These are phyloP conservation scores for Nymphaea colorata DNA, from an alignment of 164 flowering plant species.

Conservation along the genomic window DNA sequence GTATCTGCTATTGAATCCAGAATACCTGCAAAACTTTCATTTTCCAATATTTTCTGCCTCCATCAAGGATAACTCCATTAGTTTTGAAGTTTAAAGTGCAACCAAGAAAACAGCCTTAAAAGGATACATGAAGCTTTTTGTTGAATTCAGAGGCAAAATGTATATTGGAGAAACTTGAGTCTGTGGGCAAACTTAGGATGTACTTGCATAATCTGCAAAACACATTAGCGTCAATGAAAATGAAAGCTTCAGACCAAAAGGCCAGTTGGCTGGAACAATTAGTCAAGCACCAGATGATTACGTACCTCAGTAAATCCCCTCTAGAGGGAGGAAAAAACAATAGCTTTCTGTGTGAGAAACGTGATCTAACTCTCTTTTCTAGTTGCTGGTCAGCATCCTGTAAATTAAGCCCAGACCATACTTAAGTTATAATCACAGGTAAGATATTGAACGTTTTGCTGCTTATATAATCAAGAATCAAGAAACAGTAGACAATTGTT, in stretches of 20 bases:
- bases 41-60: constrained; percentile 44
- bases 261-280: neutral
- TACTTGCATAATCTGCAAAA: constrained; percentile 62
- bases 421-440: neutral
- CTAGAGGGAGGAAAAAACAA: constrained; percentile 77
- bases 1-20: constrained; percentile 33
- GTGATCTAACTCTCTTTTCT: constrained; percentile 97
- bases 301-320: constrained; percentile 52
- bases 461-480: neutral
- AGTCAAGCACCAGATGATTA: neutral
- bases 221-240: constrained; percentile 5
- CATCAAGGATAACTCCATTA: neutral
- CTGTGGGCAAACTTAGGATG: constrained; percentile 52
- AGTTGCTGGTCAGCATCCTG: constrained; percentile 98
- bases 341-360: constrained; percentile 93
- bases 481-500: neutral
- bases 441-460: neutral
- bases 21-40: constrained; percentile 38
- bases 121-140: constrained; percentile 65
- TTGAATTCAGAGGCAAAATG: constrained; percentile 54
- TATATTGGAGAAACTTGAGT: constrained; percentile 36
- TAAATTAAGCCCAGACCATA: neutral
- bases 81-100: neutral
- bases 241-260: too few relatives aligned
- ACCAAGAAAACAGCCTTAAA: neutral